These are phyloP conservation scores for Tuber borchii DNA, from an alignment of 495 filamentous ascomycete genomes.

Conservation along the genomic window DNA sequence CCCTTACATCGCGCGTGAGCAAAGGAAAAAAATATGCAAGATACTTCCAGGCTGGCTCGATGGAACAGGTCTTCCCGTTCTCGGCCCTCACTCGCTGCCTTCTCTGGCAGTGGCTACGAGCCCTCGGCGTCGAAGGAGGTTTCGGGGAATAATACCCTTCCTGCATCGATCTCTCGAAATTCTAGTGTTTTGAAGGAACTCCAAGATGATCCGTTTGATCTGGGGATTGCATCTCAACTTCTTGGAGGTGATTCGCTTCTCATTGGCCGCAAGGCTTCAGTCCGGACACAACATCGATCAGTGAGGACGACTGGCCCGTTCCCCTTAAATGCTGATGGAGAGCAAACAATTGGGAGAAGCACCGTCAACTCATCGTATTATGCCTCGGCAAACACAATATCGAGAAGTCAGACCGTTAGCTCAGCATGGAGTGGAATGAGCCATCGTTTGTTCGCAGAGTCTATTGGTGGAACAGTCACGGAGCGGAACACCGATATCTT, in stretches of 20 bases:
- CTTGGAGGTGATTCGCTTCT: constrained; percentile 21
- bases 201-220: constrained; percentile 29
- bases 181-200: constrained; percentile 29
- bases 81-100: constrained; percentile 40
- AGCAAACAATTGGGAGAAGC: constrained; percentile 20
- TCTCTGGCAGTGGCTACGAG: constrained; percentile 38
- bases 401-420: constrained; percentile 39
- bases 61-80: constrained; percentile 38
- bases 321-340: constrained; percentile 28
- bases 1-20: neutral
- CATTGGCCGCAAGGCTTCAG: constrained; percentile 20
- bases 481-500: constrained; percentile 34
- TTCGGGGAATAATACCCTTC: constrained; percentile 26
- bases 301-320: constrained; percentile 30
- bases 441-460: constrained; percentile 38
- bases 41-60: constrained; percentile 23
- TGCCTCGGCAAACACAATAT: constrained; percentile 31
- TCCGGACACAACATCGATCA: constrained; percentile 26
- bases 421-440: constrained; percentile 42
- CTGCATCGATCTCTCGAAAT: constrained; percentile 28
- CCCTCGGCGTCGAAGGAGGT: constrained; percentile 23
- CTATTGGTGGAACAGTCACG: constrained; percentile 17
- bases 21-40: constrained; percentile 22
- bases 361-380: constrained; percentile 28
- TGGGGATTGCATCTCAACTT: constrained; percentile 32